Base-by-base conservation (phyloP, 495 filamentous ascomycete genomes). In the Neurospora sp. region DNA sequence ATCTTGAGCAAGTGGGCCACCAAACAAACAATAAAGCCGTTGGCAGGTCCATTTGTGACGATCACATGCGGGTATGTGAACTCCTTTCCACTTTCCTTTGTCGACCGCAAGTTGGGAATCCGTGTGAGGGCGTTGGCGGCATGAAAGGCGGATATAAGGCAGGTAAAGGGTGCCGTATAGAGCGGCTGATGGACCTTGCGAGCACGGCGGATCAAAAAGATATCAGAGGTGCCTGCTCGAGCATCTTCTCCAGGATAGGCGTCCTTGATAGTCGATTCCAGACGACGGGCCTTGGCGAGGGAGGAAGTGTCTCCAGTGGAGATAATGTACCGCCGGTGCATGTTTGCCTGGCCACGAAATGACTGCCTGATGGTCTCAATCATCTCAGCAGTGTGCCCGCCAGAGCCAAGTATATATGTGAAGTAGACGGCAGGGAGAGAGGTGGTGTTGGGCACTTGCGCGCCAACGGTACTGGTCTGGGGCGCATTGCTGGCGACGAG, bases 301-400 rank as follows among this genome's bases (percentile, higher is more conserved):
- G 91, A 94, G 83, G 96, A 89, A 40, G 77, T 81, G 82, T 99
- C 96, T 5, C 92, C 94, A 1, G 85, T 87, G 70, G 89, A 91
- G 61, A 96, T 85, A 16, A 97, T 83, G 80, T 97, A 99, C 71
- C 92, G 95, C 22, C 96, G 89, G 77, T 92, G 89, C 5, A 83
- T 86, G 78, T 88, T 90, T 72, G 78, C 69, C 40, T 76, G 79
- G 3, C 80, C 76, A 27, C 81, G 72, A 48, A 87, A 80, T 18
- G 83, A 80, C 38, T 85, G 83, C 35, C 85, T 80, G 35, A 98
- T 85, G 81, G 96, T 90, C 73, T 90, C 88, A 61, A 97, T 83
- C 92, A 98, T 96, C 84, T 99, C 96, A 14, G 93, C 88, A 1
- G 95, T 97, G 83, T 99, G 96, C 5, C 96, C 96, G 72, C 96